Percentiles rank a stretch among this genome's conserved stretches.
phyloP scores from a whole-genome alignment of 139 green algal genomes.

The Auxenochlorella pyrenoidosa region DNA sequence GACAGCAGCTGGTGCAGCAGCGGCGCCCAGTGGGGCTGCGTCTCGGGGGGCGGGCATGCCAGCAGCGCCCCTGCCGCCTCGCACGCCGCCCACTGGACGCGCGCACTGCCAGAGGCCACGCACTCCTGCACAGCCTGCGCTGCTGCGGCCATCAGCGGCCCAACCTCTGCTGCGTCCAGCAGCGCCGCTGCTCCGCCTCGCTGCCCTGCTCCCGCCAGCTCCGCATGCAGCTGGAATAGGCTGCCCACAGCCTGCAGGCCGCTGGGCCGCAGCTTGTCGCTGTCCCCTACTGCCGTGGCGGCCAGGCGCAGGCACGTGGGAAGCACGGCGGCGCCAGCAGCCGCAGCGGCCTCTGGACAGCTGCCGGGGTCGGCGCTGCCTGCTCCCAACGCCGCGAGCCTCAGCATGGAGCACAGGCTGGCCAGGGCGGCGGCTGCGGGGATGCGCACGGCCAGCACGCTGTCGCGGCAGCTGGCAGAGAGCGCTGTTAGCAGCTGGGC shows the following conservation, averaged over 20 bases:
- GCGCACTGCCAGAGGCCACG: background rate
- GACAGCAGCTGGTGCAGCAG: background rate
- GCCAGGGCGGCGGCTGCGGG: conserved; percentile 22
- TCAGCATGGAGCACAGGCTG: conserved; percentile 12
- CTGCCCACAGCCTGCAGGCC: conserved; percentile 64
- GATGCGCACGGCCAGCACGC: conserved; percentile 17
- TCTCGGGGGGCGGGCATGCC: background rate
- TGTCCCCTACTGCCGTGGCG: conserved; percentile 45
- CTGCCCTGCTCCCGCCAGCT: background rate
- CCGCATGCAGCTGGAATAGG: conserved; percentile 22
- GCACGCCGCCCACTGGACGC: conserved; percentile 29
- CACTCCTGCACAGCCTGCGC: background rate
- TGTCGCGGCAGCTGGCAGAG: conserved; percentile 1
- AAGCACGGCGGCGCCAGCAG: conserved; percentile 42
- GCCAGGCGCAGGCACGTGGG: conserved; percentile 38
- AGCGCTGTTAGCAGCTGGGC: background rate
- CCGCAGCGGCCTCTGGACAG: conserved; percentile 42
- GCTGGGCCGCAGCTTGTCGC: conserved; percentile 71
- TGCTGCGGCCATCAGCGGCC: background rate
- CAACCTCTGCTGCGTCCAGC: background rate
- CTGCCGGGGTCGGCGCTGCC: background rate
- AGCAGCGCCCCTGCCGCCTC: conserved; percentile 13
- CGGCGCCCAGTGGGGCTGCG: background rate
- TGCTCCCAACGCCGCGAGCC: background rate
- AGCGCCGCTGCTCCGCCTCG: background rate